Base-by-base conservation (phyloP, 139 green algal species). In the Astrephomene gubernaculifera region DNA sequence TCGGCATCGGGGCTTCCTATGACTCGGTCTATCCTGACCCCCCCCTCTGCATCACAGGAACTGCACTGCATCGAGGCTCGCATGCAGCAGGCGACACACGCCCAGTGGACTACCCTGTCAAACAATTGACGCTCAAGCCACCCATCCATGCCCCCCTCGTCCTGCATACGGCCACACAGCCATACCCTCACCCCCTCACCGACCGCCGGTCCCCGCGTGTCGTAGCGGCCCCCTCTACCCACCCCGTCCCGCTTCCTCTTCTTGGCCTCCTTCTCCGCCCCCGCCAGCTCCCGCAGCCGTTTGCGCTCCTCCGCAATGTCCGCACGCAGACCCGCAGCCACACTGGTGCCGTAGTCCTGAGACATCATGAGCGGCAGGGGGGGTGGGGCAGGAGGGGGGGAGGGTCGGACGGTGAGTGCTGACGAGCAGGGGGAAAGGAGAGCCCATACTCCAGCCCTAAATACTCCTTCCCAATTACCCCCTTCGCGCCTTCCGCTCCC, bases 201-300 rank as follows among this genome's bases (percentile, higher is more conserved):
- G 14, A 29, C 43, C 29, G 2, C 35, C 39, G 38, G 19, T 65
- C 57, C 57, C 22, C 57, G 19, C 57, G 6, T 29, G 57, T 6
- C 19, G 19, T n/a, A 6, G 19, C 57, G 19, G n/a, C 63, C n/a
- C 63, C n/a, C 8, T 31, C 31, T 57, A 25, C 69, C 33, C 22
- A 68, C 57, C 35, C 73, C 73, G 38, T 67, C 53, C n/a, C 73
- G 53, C 74, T 69, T 70, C 33, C 41, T 29, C 53, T 81, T 52
- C 81, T 88, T 90, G 43, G 67, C 81, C 76, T 90, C 82, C 76
- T 86, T 88, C 57, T 88, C 87, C n/a, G 49, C 78, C 25, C 87
- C 82, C 6, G 71, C 71, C 78, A 91, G 70, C 76, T 91, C 87
- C 19, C 54, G 27, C 63, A 91, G 82, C 78, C 71, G 74, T 82